Conservation (phyloP, 2,329 filamentous ascomycete species). For the Myriosclerotinia duriaeana region DNA sequence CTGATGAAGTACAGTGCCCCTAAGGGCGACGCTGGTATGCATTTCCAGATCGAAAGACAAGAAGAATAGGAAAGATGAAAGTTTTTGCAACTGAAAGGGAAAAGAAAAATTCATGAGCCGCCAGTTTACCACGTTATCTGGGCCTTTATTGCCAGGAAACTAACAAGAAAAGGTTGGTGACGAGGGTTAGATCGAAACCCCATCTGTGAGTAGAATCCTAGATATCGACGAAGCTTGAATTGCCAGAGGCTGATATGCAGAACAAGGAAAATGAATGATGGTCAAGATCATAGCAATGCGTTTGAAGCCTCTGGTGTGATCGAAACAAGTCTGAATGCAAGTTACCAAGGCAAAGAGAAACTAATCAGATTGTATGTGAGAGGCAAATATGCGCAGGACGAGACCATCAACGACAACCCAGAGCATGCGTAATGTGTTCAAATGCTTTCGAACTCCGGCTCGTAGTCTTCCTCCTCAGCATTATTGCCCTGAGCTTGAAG, state of each 20-base stretch:
- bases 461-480: not conserved
- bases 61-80: not conserved
- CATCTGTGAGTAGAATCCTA: not conserved
- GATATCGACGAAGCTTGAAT: not conserved
- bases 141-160: not conserved
- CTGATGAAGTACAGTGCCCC: slow-evolving; percentile 12
- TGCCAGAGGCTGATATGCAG: not conserved
- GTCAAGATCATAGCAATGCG: too few relatives aligned
- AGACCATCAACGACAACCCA: not conserved
- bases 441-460: not conserved
- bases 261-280: not conserved
- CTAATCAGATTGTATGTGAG: not conserved
- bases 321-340: not conserved
- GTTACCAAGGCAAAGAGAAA: not conserved
- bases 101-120: not conserved
- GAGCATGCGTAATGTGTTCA: not conserved
- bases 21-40: slow-evolving; percentile 1
- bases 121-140: not conserved
- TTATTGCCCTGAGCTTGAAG: not conserved
- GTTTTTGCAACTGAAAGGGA: not conserved
- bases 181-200: not conserved
- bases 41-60: slow-evolving; percentile 13
- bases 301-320: not conserved
- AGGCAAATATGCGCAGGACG: too few relatives aligned
- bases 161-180: too few relatives aligned